A percentile compares a stretch with the other conserved stretches of the same genome.
These are phyloP conservation scores for Trypanosoma mega DNA, from an alignment of 208 protist genomes.

Conservation along the genomic window DNA sequence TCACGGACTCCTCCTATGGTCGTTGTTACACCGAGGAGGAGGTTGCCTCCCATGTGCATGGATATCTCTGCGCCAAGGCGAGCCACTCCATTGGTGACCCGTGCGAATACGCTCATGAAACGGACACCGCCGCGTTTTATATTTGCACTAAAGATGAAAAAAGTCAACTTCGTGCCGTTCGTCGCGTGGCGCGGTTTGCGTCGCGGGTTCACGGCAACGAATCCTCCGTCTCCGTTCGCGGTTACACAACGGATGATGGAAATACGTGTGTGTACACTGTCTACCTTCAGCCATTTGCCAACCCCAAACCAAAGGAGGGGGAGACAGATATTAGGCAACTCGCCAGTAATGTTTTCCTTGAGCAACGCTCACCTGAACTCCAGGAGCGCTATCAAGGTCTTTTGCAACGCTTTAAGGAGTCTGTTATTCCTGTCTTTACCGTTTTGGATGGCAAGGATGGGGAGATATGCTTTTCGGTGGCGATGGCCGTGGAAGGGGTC, in stretches of 20 bases:
- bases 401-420: conserved; percentile 48
- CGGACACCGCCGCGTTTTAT: conserved; percentile 55
- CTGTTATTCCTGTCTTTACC: conserved; percentile 61
- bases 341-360: conserved; percentile 48
- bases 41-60: conserved; percentile 50
- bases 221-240: conserved; percentile 35
- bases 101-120: conserved; percentile 70
- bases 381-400: conserved; percentile 69
- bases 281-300: conserved; percentile 43
- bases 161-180: conserved; percentile 50
- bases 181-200: conserved; percentile 55
- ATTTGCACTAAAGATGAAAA: conserved; percentile 56
- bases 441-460: conserved; percentile 25
- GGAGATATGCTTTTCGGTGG: conserved; percentile 65
- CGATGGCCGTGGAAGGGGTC: conserved; percentile 49
- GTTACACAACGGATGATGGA: conserved; percentile 60
- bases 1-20: conserved; percentile 51
- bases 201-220: conserved; percentile 24
- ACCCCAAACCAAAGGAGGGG: conserved; percentile 26
- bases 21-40: conserved; percentile 48
- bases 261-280: conserved; percentile 60
- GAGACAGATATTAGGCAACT: conserved; percentile 46
- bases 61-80: conserved; percentile 62
- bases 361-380: conserved; percentile 34
- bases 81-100: conserved; percentile 45